These are phyloP conservation scores for Grosmannia penicillata DNA, from an alignment of 2,329 filamentous ascomycete species.

Conservation along the genomic window DNA sequence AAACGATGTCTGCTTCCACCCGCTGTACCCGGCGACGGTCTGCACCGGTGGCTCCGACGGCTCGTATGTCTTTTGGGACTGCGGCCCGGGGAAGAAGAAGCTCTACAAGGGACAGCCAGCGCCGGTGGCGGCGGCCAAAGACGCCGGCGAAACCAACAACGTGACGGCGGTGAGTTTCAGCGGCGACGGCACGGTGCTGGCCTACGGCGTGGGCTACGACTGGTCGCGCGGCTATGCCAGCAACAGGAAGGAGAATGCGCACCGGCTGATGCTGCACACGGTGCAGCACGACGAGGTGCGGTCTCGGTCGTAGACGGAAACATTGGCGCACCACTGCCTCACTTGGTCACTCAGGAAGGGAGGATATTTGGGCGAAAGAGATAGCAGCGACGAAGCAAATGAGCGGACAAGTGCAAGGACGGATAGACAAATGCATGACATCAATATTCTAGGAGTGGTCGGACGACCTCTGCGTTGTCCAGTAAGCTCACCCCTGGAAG, in stretches of 20 bases:
- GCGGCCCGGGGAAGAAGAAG: slow-evolving; percentile 28
- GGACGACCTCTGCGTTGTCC: too few relatives aligned
- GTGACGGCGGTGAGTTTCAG: slow-evolving; percentile 52
- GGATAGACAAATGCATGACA: too few relatives aligned
- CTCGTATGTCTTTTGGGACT: slow-evolving; percentile 39
- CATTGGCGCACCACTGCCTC: too few relatives aligned
- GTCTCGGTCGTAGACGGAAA: too few relatives aligned
- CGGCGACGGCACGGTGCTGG: slow-evolving; percentile 39
- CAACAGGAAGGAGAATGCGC: slow-evolving; percentile 13
- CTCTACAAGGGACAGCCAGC: slow-evolving; percentile 23
- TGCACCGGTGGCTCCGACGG: slow-evolving; percentile 21
- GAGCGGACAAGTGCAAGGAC: too few relatives aligned
- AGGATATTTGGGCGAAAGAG: too few relatives aligned
- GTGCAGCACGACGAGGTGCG: slow-evolving; percentile 12
- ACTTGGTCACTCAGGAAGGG: too few relatives aligned
- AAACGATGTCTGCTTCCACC: slow-evolving; percentile 19
- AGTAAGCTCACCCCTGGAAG: too few relatives aligned
- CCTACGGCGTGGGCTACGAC: slow-evolving; percentile 54
- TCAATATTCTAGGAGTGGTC: too few relatives aligned
- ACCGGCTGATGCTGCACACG: slow-evolving; percentile 15
- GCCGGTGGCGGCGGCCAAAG: slow-evolving; percentile 18
- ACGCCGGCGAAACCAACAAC: slow-evolving; percentile 22
- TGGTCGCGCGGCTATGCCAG: slow-evolving; percentile 50
- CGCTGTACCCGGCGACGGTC: slow-evolving; percentile 12
- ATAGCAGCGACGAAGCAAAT: too few relatives aligned